Conservation (phyloP, 768 basidiomycete genomes). For the Leccinellum albellum region DNA sequence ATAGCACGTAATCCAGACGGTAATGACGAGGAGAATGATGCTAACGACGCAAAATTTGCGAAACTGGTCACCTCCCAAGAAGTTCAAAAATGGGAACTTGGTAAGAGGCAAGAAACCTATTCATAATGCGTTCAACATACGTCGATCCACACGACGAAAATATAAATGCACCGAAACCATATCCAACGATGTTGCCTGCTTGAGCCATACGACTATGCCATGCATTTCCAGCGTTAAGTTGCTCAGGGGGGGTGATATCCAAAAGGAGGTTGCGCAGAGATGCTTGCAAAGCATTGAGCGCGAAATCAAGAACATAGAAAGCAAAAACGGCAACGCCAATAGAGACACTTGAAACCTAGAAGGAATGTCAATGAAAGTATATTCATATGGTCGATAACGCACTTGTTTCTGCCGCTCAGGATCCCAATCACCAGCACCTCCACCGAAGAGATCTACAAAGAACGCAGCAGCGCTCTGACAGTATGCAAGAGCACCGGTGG, state of each 20-base stretch:
- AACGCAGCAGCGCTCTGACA: slow-evolving; percentile 69
- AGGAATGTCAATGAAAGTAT: neutral
- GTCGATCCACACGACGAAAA: neutral
- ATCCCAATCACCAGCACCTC: slow-evolving; percentile 85
- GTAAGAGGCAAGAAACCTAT: slow-evolving; percentile 87
- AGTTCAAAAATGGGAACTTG: slow-evolving; percentile 67
- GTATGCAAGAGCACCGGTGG: slow-evolving; percentile 79
- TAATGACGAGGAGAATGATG: slow-evolving; percentile 70
- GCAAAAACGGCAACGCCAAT: slow-evolving; percentile 84
- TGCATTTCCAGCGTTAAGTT: slow-evolving; percentile 91
- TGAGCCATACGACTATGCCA: slow-evolving; percentile 98
- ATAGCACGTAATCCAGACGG: slow-evolving; percentile 86
- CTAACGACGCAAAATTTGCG: slow-evolving; percentile 91
- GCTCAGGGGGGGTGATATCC: slow-evolving; percentile 84
- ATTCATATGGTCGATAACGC: slow-evolving; percentile 17
- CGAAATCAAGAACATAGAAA: slow-evolving; percentile 95
- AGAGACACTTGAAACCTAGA: slow-evolving; percentile 62
- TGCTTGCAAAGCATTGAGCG: slow-evolving; percentile 93
- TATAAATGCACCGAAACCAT: slow-evolving; percentile 67
- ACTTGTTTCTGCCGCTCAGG: slow-evolving; percentile 64
- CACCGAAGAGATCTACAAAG: slow-evolving; percentile 72
- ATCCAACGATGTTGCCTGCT: slow-evolving; percentile 95
- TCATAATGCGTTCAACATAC: slow-evolving; percentile 5
- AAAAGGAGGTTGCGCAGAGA: slow-evolving; percentile 91
- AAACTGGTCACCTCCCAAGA: slow-evolving; percentile 90